These are phyloP conservation scores for Zymoseptoria pseudotritici DNA, from an alignment of 2,329 filamentous ascomycete species.

Conservation along the genomic window DNA sequence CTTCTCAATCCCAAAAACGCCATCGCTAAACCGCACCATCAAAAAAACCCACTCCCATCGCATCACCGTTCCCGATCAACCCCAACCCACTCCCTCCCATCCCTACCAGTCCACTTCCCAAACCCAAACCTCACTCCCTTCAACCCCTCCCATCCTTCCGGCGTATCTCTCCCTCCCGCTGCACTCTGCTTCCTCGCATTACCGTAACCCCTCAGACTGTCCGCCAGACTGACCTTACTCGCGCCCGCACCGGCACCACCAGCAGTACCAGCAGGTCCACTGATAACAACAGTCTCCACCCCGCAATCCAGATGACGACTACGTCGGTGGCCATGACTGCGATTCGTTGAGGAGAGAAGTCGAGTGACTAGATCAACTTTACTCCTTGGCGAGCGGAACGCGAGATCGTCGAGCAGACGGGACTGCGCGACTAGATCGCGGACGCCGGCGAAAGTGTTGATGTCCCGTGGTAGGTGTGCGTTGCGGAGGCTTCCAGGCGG, in stretches of 20 bases:
- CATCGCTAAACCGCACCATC: constrained; percentile 2
- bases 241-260: constrained; percentile 9
- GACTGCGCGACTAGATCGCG: constrained; percentile 70
- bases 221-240: constrained; percentile 25
- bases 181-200: constrained; percentile 16
- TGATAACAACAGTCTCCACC: background rate
- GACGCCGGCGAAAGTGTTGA: constrained; percentile 63
- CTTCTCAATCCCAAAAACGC: background rate
- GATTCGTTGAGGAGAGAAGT: constrained; percentile 49
- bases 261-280: constrained; percentile 21
- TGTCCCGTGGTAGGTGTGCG: constrained; percentile 47
- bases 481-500: constrained; percentile 37
- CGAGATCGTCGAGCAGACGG: constrained; percentile 62
- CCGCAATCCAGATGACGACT: constrained; percentile 1
- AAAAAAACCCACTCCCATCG: background rate
- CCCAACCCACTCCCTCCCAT: constrained; percentile 53
- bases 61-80: constrained; percentile 45
- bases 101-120: constrained; percentile 50
- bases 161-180: background rate
- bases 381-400: constrained; percentile 62
- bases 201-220: constrained; percentile 28
- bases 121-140: constrained; percentile 44
- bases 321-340: constrained; percentile 38
- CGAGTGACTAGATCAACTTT: constrained; percentile 62
- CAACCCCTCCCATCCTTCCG: constrained; percentile 2